Base-by-base conservation (phyloP, 176 grass and related monocot genomes). In the Oryza punctata region DNA sequence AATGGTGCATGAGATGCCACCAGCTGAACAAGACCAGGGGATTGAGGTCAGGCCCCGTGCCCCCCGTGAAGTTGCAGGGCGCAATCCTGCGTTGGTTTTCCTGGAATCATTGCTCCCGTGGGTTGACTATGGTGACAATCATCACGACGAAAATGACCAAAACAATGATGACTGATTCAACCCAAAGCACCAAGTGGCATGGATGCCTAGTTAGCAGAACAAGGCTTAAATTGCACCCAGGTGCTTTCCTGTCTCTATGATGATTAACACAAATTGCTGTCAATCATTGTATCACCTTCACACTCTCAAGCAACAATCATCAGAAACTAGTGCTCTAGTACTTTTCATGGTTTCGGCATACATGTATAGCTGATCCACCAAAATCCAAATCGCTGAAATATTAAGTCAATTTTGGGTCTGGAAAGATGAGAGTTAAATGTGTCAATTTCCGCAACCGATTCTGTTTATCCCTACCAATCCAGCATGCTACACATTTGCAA, bases 41-140 rank as follows among this genome's bases (percentile, higher is more conserved):
- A 85, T 80, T 19, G 91, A 88, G 78, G 19, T 57, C 1, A 88
- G 80, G 65, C 76, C 69, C 7, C 87, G 25, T 65, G 91, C 79
- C 63, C 93, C 91, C 24, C 96, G 93, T 25, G 93, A 96, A 44
- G 83, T 96, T 12, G 77, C 83, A 1, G 93, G 93, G 21, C 96
- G 93, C 21, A 94, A 99, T 78, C 81, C 93, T 78, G 87, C 87
- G 3, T 8, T 92, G 1, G 93, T 96, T 52, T 96, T 96, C 79
- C 71, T 99, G 1, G 96, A 99, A 86, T 99, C 96, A 54, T 57
- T 99, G 65, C 91, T 99, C 25, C 96, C 96, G 45, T 99, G 96
- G 96, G 66, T 84, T 12, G 89, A 99, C 71, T 94, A 92, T 40
- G 91, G 96, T 76, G 81, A 90, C 27, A 71, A 92, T 64, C 71